Percentiles rank a stretch among this genome's conserved stretches.
These are phyloP conservation scores for Pythium myriotylum DNA, from an alignment of 352 stramenopile genomes.

Conservation along the genomic window DNA sequence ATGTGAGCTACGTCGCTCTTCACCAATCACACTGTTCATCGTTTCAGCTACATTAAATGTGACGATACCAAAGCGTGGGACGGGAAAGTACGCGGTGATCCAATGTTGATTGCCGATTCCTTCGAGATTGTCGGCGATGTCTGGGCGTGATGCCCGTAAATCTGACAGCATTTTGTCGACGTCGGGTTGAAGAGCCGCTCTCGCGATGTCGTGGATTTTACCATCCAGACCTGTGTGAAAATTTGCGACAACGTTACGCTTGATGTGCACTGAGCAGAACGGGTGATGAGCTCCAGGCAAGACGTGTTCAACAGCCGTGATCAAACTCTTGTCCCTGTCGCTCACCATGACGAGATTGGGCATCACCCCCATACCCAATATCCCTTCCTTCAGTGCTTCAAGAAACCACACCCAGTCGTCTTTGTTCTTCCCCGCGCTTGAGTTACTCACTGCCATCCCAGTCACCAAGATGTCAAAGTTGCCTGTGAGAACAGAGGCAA, in stretches of 20 bases:
- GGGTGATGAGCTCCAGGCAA: conserved; percentile 3
- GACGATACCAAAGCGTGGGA: conserved; percentile 8
- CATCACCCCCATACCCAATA: neutral
- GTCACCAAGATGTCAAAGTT: conserved; percentile 19
- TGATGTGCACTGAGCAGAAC: conserved; percentile 16
- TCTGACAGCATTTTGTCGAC: neutral
- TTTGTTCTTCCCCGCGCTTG: neutral
- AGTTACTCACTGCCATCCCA: conserved; percentile 4
- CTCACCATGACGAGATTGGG: conserved; percentile 1
- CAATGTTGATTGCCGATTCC: conserved; percentile 2
- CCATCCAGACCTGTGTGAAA: conserved; percentile 4
- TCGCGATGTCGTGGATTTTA: conserved; percentile 6
- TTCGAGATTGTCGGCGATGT: conserved; percentile 1
- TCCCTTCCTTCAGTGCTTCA: neutral
- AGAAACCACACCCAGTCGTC: conserved; percentile 16
- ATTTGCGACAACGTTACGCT: conserved; percentile 5
- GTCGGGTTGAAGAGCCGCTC: neutral
- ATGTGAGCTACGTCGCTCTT: neutral
- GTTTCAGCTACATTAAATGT: conserved; percentile 16
- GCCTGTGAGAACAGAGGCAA: conserved; percentile 11
- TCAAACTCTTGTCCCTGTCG: conserved; percentile 12
- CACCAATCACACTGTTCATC: conserved; percentile 16
- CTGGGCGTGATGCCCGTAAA: neutral
- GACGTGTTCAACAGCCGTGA: neutral
- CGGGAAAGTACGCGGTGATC: conserved; percentile 4